phyloP scores from a whole-genome alignment of 1,284 basidiomycete genomes.

The Sanghuangporus baumii region DNA sequence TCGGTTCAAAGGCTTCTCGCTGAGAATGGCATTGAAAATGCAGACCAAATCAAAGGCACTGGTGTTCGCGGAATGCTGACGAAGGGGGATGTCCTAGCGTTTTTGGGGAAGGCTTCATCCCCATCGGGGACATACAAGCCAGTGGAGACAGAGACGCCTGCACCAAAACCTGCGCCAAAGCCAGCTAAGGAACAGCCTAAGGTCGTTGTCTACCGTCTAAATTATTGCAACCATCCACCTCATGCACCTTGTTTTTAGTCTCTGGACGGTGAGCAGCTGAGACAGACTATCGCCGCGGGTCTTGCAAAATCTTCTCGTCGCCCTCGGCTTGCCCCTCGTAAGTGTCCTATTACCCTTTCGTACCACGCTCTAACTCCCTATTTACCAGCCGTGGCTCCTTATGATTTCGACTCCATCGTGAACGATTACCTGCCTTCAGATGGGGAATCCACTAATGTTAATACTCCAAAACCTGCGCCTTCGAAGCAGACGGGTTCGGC shows the following conservation, averaged over 20 bases:
- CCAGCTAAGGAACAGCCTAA: constrained; percentile 16
- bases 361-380: not conserved
- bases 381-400: constrained; percentile 33
- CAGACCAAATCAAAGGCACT: constrained; percentile 65
- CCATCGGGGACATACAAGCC: constrained; percentile 72
- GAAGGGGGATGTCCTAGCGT: constrained; percentile 83
- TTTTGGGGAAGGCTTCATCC: constrained; percentile 74
- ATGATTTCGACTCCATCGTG: constrained; percentile 65
- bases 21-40: constrained; percentile 50
- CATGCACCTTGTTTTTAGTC: constrained; percentile 29
- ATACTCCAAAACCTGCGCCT: constrained; percentile 4
- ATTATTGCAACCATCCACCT: not conserved
- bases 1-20: constrained; percentile 69
- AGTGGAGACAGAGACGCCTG: constrained; percentile 19
- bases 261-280: constrained; percentile 66
- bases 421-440: constrained; percentile 55
- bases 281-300: constrained; percentile 65
- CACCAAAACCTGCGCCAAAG: constrained; percentile 4
- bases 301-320: constrained; percentile 60
- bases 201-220: constrained; percentile 2
- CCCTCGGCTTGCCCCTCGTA: constrained; percentile 42
- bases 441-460: constrained; percentile 15
- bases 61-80: constrained; percentile 87
- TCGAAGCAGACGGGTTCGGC: constrained; percentile 23
- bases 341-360: constrained; percentile 22